These are phyloP conservation scores for Metrosideros polymorpha DNA, from an alignment of 441 rosid species.

Conservation along the genomic window DNA sequence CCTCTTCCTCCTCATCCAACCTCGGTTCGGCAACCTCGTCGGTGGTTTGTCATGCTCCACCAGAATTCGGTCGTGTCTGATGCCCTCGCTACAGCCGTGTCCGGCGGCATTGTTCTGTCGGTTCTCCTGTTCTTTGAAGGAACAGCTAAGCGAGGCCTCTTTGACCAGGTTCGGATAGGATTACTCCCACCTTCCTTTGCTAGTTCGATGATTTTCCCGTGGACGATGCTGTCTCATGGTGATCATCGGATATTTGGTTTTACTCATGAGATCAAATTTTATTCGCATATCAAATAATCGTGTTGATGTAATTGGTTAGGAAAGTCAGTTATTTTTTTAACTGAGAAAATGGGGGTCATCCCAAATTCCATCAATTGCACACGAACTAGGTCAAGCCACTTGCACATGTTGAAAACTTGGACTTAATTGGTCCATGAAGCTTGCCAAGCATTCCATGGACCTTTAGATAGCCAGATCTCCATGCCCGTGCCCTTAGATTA, in stretches of 20 bases:
- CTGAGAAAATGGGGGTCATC: not conserved
- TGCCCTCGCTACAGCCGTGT: slow-evolving; percentile 34
- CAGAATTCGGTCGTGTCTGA: slow-evolving; percentile 48
- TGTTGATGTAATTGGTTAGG: not conserved
- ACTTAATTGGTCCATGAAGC: not conserved
- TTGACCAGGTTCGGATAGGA: slow-evolving; percentile 41
- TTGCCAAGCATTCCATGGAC: not conserved
- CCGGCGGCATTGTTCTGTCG: slow-evolving; percentile 36
- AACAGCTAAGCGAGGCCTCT: slow-evolving; percentile 56
- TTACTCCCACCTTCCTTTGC: not conserved
- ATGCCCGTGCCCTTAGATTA: not conserved
- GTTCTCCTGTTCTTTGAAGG: slow-evolving; percentile 51
- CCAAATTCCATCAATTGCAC: not conserved
- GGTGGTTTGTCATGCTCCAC: slow-evolving; percentile 35
- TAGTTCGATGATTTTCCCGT: not conserved
- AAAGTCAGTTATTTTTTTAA: not conserved
- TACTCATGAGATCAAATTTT: not conserved
- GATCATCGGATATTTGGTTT: not conserved
- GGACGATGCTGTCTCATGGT: not conserved
- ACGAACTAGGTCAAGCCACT: not conserved
- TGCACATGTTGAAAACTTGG: not conserved
- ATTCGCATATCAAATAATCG: not conserved
- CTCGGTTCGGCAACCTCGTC: not conserved
- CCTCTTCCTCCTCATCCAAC: not conserved
- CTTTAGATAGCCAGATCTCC: not conserved